Evolutionary conservation across 352 stramenopile species (phyloP).

Genomic region (Phytopythium ostracodes): DNA sequence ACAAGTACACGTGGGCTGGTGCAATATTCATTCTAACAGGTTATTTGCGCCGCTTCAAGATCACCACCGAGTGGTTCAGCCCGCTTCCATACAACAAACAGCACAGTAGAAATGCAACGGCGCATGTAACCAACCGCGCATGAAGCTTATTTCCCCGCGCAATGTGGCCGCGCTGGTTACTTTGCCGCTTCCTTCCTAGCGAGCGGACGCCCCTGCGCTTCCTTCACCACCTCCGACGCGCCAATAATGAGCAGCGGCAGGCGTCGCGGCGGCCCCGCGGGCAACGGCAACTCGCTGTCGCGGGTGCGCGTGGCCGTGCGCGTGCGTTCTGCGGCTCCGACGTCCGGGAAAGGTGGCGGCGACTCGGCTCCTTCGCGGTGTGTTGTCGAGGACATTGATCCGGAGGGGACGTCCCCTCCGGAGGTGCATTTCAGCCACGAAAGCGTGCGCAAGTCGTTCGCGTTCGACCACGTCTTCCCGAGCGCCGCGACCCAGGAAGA

Average conservation of each 20-base stretch:
- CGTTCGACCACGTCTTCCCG: constrained; percentile 66
- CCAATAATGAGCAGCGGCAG: not conserved
- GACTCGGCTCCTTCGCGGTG: constrained; percentile 8
- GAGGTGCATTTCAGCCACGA: constrained; percentile 36
- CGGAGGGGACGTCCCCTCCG: constrained; percentile 2
- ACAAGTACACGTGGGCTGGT: not conserved
- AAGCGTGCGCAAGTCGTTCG: constrained; percentile 40
- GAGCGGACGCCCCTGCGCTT: not conserved
- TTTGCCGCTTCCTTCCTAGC: not conserved
- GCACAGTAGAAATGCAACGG: not conserved
- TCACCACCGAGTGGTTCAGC: not conserved
- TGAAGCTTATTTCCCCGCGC: not conserved
- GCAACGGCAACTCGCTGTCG: constrained; percentile 5
- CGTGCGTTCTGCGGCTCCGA: constrained; percentile 18
- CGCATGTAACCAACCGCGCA: constrained; percentile 5
- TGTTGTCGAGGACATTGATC: constrained; percentile 7
- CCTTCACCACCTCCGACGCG: not conserved
- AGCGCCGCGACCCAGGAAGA: constrained; percentile 36
- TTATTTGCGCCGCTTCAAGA: not conserved
- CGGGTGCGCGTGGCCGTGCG: constrained; percentile 66
- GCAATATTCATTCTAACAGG: not conserved
- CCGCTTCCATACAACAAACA: not conserved
- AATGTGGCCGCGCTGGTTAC: not conserved
- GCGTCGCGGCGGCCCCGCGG: not conserved
- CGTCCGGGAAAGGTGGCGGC: constrained; percentile 13